Evolutionary conservation across 169 alveolate species (phyloP), one percentile per base, ranked within the genome.

Genomic region (Neospora caninum): DNA sequence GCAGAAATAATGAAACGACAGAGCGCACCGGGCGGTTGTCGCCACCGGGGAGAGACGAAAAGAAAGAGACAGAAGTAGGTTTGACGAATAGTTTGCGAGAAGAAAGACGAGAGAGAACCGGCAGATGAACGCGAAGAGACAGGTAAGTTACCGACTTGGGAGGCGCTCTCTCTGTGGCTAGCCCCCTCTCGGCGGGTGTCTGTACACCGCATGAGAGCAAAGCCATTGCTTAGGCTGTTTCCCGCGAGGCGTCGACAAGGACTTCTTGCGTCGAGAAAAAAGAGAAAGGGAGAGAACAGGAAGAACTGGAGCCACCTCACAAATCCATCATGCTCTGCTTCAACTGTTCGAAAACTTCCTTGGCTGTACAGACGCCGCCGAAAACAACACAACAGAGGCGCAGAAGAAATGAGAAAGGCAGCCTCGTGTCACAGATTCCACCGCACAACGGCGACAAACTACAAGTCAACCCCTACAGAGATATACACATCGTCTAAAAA

Each of bases 331-430:
- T 78, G 45, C n/a, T 78, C 39, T 78, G 49, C 45, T 38, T n/a
- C 39, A 78, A 43, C 39, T 78, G 86, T 25, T 78, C 86, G 20
- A 78, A 78, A 20, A 78, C 86, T n/a, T 78, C 86, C 86, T 78
- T 78, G 20, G 86, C 86, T 78, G 86, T 16, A 20, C 86, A 38
- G 43, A 78, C 45, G 31, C 39, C 34, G 38, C 7, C 2, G 16
- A 10, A 69, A 20, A 69, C 4, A 18, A 69, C 82, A 69, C 42
- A 18, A 34, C 4, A 34, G 18, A 4, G 38, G 7, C 34, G 82
- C 4, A 69, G 22, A 18, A 9, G 34, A 69, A 20, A 69, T 34
- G 82, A 20, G 27, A 64, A 6, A 69, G 82, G 82, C 7, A 69
- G 34, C 4, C 34, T 9, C 7, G 13, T 31, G 22, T 10, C 7